Evolutionary conservation across 495 filamentous ascomycete species (phyloP), one percentile per base, ranked within the genome.

Genomic region (Penicillium cataractarum): DNA sequence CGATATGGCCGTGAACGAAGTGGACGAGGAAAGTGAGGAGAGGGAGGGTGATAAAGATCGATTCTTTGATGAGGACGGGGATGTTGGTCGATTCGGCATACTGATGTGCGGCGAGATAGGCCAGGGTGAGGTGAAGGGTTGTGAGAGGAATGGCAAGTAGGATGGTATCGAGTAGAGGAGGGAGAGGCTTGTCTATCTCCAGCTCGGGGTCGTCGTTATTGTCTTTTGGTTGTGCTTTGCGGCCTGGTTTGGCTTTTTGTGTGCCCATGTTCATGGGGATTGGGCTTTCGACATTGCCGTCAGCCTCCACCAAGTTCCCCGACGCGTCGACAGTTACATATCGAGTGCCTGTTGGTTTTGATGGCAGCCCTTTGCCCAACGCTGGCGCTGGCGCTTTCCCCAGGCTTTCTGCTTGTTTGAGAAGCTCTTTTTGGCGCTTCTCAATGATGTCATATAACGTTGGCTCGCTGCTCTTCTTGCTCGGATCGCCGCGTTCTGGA

Each of bases 31-130:
- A 69, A 10, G 78, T 80, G 17, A 82, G 63, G 6, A 80, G 69
- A 0, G 80, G 80, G 12, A 82, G 75, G 0, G 78, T 75, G 6
- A 73, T 64, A 21, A 70, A 67, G 0, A 71, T 40, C 0, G 80
- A 79, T 29, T 80, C 76, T 57, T 72, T 74, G 48, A 84, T 62
- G 3, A 95, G 84, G 19, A 74, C 76, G 2, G 70, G 65, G 77
- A 90, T 86, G 13, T 82, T 74, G 13, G 93, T 85, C 1, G 85
- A 82, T 68, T 89, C 82, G 10, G 88, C 85, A 70, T 97, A 98
- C 79, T 98, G 96, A 72, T 93, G 87, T 53, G 93, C 90, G 7
- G 96, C 91, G n/a, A 97, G 80, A 54, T 94, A 90, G 65, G 95
- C 92, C 27, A 99, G 82, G 2, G 92, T 93, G 66, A 96, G 87